Conservation (phyloP, 164 flowering plant species). For the Dillenia suffruticosa region DNA sequence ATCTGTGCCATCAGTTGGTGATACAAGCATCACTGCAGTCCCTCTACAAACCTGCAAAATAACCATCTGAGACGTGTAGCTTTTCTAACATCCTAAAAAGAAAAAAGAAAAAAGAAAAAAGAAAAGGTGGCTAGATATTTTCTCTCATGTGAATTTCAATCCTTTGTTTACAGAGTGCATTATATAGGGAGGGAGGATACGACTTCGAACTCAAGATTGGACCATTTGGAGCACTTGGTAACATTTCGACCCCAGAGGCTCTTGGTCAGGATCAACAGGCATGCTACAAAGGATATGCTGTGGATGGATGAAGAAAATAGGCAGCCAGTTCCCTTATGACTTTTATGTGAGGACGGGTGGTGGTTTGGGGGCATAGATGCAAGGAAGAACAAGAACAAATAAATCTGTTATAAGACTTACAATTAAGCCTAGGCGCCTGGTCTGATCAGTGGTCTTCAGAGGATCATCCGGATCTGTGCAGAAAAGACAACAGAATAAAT, state of each 20-base stretch:
- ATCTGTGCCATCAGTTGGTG: constrained; percentile 96
- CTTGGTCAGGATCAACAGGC: no score
- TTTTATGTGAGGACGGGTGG: no score
- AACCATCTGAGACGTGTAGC: not conserved
- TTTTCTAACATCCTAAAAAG: not conserved
- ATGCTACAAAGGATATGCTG: no score
- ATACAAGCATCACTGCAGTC: constrained; percentile 97
- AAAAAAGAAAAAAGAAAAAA: not conserved
- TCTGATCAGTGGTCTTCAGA: constrained; percentile 88
- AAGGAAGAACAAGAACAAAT: not conserved
- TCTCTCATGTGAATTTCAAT: no score
- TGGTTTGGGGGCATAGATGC: not conserved
- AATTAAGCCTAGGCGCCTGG: constrained; percentile 83
- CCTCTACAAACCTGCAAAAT: constrained; percentile 80
- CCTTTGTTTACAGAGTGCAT: no score
- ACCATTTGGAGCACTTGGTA: no score
- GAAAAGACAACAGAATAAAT: not conserved
- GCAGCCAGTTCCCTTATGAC: no score
- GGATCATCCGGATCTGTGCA: constrained; percentile 89
- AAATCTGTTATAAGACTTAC: constrained; percentile 36
- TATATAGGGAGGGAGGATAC: no score
- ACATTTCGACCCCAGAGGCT: no score
- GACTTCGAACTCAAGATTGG: no score
- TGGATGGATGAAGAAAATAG: no score
- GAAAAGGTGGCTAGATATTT: not conserved